Percentiles rank a stretch among this genome's conserved stretches.
phyloP scores from a whole-genome alignment of 2,329 filamentous ascomycete genomes.

The Trichophyton schoenleinii region DNA sequence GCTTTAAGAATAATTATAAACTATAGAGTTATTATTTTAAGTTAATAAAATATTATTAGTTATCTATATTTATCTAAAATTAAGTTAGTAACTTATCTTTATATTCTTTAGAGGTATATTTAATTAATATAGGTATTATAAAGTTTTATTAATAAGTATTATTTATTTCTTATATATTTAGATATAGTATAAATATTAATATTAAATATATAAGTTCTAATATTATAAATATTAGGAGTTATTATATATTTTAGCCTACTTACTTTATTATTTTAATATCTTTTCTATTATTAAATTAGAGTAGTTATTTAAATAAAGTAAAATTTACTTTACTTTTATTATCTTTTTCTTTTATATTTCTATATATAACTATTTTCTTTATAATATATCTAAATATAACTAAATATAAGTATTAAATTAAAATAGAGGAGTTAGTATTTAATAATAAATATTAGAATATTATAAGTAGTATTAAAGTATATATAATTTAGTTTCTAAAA shows the following conservation, averaged over 20 bases:
- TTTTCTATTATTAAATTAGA: not conserved
- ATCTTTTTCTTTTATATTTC: not conserved
- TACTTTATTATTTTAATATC: not conserved
- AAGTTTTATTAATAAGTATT: not conserved
- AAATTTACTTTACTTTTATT: not conserved
- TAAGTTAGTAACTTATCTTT: not conserved
- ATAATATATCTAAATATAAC: not conserved
- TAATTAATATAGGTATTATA: not conserved
- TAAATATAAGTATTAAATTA: not conserved
- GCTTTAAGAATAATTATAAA: no score
- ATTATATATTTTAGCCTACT: not conserved
- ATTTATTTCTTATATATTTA: not conserved
- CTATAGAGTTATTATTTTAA: no score
- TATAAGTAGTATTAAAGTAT: not conserved
- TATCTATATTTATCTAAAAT: no score
- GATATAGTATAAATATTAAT: not conserved
- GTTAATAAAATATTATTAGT: no score
- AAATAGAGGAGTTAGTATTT: not conserved
- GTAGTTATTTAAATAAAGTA: not conserved
- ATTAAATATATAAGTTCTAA: not conserved
- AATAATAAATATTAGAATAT: not conserved
- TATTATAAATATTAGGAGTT: not conserved
- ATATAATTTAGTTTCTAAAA: not conserved
- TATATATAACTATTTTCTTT: not conserved
- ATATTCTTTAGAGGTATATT: not conserved